Evolutionary conservation across 805 yeast species (phyloP).

Genomic region (Lachancea quebecensis): DNA sequence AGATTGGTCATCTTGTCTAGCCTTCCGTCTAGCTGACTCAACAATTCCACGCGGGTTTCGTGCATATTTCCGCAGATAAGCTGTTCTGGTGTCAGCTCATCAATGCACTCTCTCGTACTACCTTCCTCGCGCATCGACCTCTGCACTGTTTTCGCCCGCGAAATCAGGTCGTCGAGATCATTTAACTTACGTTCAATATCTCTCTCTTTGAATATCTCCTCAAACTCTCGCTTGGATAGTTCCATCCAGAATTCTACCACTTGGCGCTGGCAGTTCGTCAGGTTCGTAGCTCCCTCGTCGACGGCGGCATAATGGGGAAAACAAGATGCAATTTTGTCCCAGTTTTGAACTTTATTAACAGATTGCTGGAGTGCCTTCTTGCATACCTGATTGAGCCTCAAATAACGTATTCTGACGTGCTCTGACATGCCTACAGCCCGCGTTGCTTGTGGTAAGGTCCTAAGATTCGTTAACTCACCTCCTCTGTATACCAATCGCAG

Average conservation of each 20-base stretch:
- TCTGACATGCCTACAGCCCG: neutral
- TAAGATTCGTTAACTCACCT: too few relatives aligned
- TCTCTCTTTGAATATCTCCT: slow-evolving; percentile 45
- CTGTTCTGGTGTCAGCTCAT: slow-evolving; percentile 21
- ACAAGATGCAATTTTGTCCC: slow-evolving; percentile 46
- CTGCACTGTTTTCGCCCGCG: slow-evolving; percentile 28
- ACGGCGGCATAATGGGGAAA: slow-evolving; percentile 47
- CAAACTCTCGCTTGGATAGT: slow-evolving; percentile 46
- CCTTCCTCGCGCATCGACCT: slow-evolving; percentile 4
- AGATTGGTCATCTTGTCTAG: slow-evolving; percentile 16
- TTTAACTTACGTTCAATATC: slow-evolving; percentile 32
- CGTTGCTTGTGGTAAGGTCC: too few relatives aligned
- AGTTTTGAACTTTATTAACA: slow-evolving; percentile 39
- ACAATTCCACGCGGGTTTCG: slow-evolving; percentile 16
- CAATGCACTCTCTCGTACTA: slow-evolving; percentile 12
- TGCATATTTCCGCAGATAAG: slow-evolving; percentile 24
- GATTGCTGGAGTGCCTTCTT: slow-evolving; percentile 50
- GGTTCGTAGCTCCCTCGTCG: slow-evolving; percentile 39
- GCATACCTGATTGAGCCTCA: slow-evolving; percentile 44
- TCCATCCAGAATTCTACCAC: slow-evolving; percentile 46
- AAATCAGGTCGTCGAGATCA: slow-evolving; percentile 35
- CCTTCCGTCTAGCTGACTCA: slow-evolving; percentile 20
- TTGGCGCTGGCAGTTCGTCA: slow-evolving; percentile 46
- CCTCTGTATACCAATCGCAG: too few relatives aligned
- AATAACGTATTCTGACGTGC: slow-evolving; percentile 36